Percentiles rank a stretch among this genome's conserved stretches.
Evolutionary conservation across 371 early-diverging fungal species (phyloP).

Genomic region (Mortierella sp.): DNA sequence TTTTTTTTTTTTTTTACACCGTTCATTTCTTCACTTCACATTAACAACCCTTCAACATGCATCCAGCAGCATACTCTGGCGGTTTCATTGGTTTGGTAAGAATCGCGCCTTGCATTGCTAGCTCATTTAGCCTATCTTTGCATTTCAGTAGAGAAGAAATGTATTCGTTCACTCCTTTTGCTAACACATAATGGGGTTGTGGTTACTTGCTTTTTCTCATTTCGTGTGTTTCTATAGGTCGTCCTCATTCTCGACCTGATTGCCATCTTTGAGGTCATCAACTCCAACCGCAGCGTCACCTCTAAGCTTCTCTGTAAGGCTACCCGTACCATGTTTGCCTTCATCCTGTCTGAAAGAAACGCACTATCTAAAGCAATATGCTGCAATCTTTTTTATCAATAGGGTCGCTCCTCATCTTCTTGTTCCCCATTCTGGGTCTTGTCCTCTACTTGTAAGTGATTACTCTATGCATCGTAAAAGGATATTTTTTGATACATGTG

Average conservation of each 20-base stretch:
- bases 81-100: conserved; percentile 51
- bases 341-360: not conserved
- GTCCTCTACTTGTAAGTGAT: conserved; percentile 73
- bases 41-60: conserved; percentile 24
- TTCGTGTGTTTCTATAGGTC: conserved; percentile 36
- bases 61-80: conserved; percentile 39
- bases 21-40: not conserved
- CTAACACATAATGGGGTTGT: not conserved
- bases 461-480: not conserved
- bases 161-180: not conserved
- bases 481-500: not conserved
- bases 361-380: not conserved
- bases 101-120: not conserved
- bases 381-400: conserved; percentile 9
- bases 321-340: not conserved
- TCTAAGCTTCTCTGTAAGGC: conserved; percentile 53
- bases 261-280: conserved; percentile 72
- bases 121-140: not conserved
- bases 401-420: conserved; percentile 72
- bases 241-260: conserved; percentile 70
- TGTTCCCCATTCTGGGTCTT: conserved; percentile 72
- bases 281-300: conserved; percentile 64
- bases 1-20: not conserved
- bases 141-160: not conserved
- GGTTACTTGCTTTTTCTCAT: not conserved